phyloP scores from a whole-genome alignment of 495 filamentous ascomycete genomes.

The Aspergillus homomorphus region DNA sequence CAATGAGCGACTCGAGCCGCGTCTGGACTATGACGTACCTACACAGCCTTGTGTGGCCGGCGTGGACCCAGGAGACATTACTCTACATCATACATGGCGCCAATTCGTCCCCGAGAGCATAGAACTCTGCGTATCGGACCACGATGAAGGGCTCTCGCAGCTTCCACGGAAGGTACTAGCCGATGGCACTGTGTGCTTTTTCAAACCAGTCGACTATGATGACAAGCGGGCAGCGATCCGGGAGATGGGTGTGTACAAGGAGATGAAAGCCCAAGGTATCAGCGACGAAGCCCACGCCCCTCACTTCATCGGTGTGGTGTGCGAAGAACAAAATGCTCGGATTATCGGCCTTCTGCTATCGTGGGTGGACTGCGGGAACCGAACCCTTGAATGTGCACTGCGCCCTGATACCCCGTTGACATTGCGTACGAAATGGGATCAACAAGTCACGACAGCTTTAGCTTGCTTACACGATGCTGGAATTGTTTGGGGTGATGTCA shows the following conservation, averaged over 20 bases:
- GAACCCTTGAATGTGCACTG: neutral
- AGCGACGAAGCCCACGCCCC: neutral
- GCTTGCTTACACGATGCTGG: constrained; percentile 21
- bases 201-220: neutral
- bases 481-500: constrained; percentile 47
- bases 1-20: neutral
- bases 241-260: neutral
- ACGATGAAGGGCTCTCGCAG: neutral
- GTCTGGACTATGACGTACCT: neutral
- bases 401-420: neutral
- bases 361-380: neutral
- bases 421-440: neutral
- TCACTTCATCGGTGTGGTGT: neutral
- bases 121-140: neutral
- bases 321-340: neutral
- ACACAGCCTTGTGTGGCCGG: neutral
- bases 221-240: neutral
- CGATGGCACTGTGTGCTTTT: neutral
- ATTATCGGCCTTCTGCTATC: neutral
- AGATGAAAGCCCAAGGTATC: neutral
- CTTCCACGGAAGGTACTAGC: neutral
- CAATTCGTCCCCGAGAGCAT: neutral
- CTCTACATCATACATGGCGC: neutral
- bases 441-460: neutral
- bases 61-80: neutral